These are phyloP conservation scores for Mycena kentingensis DNA, from an alignment of 768 basidiomycete genomes.

Conservation along the genomic window DNA sequence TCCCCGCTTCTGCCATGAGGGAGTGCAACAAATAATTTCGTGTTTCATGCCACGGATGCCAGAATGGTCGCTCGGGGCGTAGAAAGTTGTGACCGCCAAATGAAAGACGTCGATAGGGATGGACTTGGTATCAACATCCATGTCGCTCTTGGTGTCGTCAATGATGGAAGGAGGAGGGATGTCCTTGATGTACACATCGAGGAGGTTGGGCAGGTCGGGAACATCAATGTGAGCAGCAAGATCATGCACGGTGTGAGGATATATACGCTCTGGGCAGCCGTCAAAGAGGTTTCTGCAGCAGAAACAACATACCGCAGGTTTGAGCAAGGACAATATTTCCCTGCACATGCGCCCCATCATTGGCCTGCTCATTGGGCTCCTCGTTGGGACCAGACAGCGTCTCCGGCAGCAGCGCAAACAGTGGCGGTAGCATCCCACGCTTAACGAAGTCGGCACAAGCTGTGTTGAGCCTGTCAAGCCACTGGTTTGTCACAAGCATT, in stretches of 20 bases:
- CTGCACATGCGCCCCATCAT: constrained; percentile 8
- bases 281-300: background rate
- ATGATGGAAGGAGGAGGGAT: no score
- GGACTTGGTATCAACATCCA: background rate
- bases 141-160: background rate
- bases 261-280: background rate
- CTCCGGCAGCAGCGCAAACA: background rate
- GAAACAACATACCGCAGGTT: background rate
- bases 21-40: constrained; percentile 24
- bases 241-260: background rate
- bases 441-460: constrained; percentile 17
- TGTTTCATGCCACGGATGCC: constrained; percentile 19
- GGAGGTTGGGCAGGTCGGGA: background rate
- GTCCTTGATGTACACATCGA: no score
- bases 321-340: constrained; percentile 17
- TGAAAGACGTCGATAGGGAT: constrained; percentile 14
- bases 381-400: background rate
- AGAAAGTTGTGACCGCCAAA: constrained; percentile 22
- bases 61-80: constrained; percentile 23
- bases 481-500: constrained; percentile 26
- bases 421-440: constrained; percentile 21
- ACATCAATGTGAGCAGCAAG: background rate
- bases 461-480: constrained; percentile 25
- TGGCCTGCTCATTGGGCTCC: background rate
- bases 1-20: constrained; percentile 20